Percentiles rank a stretch among this genome's conserved stretches.
Conservation (phyloP, 2,329 filamentous ascomycete species). For the Colletotrichum tropicicola region DNA sequence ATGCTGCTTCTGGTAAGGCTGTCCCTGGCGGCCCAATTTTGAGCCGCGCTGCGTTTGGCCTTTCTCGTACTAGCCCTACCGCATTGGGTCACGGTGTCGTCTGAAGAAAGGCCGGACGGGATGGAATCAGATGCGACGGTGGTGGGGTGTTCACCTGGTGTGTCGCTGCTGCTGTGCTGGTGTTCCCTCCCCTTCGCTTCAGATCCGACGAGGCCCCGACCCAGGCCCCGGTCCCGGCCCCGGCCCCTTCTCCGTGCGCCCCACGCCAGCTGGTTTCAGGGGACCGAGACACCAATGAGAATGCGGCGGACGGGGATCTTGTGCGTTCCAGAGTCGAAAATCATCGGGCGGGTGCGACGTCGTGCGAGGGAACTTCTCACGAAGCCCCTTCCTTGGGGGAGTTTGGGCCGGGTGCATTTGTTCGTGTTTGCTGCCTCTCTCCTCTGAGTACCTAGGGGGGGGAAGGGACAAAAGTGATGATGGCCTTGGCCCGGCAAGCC, state of each 20-base stretch:
- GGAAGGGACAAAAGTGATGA: no score
- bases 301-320: neutral
- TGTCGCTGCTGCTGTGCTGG: no score
- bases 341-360: slow-evolving; percentile 4
- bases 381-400: neutral
- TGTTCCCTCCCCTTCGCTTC: slow-evolving; percentile 8
- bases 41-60: slow-evolving; percentile 2
- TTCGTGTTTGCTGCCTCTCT: neutral
- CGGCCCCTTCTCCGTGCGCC: neutral
- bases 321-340: slow-evolving; percentile 1
- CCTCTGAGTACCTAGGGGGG: neutral
- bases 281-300: neutral
- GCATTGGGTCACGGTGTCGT: neutral
- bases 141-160: slow-evolving; percentile 10
- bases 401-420: neutral
- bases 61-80: neutral
- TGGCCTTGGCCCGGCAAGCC: neutral
- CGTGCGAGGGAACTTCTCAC: no score
- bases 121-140: neutral
- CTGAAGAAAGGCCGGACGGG: neutral
- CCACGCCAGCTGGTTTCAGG: neutral
- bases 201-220: slow-evolving; percentile 20
- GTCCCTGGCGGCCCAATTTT: slow-evolving; percentile 15
- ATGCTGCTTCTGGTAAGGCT: slow-evolving; percentile 7
- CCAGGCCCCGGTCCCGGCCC: no score